Evolutionary conservation across 2,329 filamentous ascomycete species (phyloP), one percentile per base, ranked within the genome.

Genomic region (Fusarium burgessii): DNA sequence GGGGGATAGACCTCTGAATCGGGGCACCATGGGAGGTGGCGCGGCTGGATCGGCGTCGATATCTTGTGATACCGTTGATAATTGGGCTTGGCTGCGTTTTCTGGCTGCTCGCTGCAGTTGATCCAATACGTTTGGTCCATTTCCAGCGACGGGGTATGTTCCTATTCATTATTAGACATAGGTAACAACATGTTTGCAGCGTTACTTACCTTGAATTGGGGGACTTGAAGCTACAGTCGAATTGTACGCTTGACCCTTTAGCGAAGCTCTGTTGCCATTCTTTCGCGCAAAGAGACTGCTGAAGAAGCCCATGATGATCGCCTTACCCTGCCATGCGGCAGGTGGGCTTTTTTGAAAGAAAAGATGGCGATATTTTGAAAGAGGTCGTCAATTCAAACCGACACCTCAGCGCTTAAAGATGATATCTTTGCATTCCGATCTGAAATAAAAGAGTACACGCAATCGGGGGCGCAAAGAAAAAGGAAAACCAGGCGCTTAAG

Each of bases 251-350:
- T 77, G 75, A 5, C 64, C 66, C 56, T 76, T 72, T 59, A 77
- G 45, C 18, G 50, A 55, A 25, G 41, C 29, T 15, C 57, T 65
- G 32, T 74, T 64, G 13, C 47, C 20, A 29, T 62, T 64, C 50
- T 74, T 75, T 27, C 75, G 70, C 33, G 55, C 62, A 32, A 77
- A 62, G 40, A 77, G 67, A 58, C 59, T 76, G 62, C 70, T 77
- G 42, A 77, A 74, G 52, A 77, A 72, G 47, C 75, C 75, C 75
- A 77, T 77, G 62, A 70, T 74, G 68, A 47, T 64, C 41, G 55
- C 61, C 49, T 63, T 47, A 41, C 7, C 61, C 64, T 66, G 74
- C 74, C 73, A 75, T 74, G 32, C 52, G 62, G 66, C 56, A 54
- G 61, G 43, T 36, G 33, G 49, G 43, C 50, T 38, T 35, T 52